Base-by-base conservation (phyloP, 2,329 filamentous ascomycete genomes). In the Macrophomina tecta region DNA sequence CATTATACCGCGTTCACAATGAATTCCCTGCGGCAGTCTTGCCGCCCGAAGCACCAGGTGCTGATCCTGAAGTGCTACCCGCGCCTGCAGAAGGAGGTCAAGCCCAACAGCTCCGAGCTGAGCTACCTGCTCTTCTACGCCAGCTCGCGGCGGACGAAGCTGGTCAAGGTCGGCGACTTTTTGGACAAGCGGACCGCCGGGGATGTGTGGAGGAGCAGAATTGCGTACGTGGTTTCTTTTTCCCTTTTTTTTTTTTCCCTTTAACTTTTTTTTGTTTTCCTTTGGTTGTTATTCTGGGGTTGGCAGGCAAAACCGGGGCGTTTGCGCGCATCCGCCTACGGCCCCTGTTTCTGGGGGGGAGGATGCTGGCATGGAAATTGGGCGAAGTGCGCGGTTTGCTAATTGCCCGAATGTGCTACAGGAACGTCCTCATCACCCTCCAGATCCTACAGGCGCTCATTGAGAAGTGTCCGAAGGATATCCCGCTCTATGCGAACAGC, bases 51-150 rank as follows among this genome's bases (percentile, higher is more conserved):
- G 84, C 95, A 99, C 82, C 94, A 98, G 86, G 92, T 97, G 73
- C 85, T 98, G 69, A 90, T 97, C 72, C 87, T 97, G 71, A 97
- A 97, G 83, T 98, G 94, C 84, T 99, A 97, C 79, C 95, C 95
- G 48, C 91, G 91, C 72, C 94, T 92, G 70, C 92, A 92, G 71
- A 98, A 97, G 77, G 93, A 97, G 75, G 93, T 97, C 76, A 96
- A 94, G 81, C 94, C 95, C 52, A 98, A 98, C 81, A 93, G 93
- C 71, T 97, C 93, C 81, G 95, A 99, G 84, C 88, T 99, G 70
- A 97, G 93, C 80, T 98, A 98, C 78, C 87, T 99, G 70, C 88
- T 98, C 65, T 98, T 97, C 85, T 98, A 99, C 83, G 93, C 92
- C 69, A 96, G 92, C 76, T 97, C 94, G 73, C 92, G 94, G 68